Evolutionary conservation across 805 yeast genomes (phyloP).

Genomic region (Komagataella phaffii): DNA sequence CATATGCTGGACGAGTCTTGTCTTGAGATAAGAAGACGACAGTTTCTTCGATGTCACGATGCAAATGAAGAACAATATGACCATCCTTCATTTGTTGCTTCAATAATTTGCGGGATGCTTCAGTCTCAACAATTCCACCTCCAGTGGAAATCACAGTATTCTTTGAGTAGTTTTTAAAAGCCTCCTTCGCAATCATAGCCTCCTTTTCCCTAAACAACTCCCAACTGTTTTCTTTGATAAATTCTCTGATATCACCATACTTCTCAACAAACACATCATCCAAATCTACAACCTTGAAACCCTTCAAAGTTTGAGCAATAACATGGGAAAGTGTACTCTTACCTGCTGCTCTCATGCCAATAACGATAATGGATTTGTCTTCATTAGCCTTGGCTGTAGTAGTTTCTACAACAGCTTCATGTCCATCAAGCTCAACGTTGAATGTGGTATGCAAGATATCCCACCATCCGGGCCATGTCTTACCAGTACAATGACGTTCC

Average conservation of each 20-base stretch:
- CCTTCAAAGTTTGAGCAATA: slow-evolving; percentile 50
- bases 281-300: slow-evolving; percentile 59
- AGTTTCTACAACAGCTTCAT: slow-evolving; percentile 24
- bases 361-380: slow-evolving; percentile 52
- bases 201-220: slow-evolving; percentile 71
- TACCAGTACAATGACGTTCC: slow-evolving; percentile 87
- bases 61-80: slow-evolving; percentile 69
- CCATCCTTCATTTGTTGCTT: slow-evolving; percentile 30
- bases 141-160: slow-evolving; percentile 83
- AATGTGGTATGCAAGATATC: slow-evolving; percentile 68
- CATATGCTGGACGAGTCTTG: slow-evolving; percentile 78
- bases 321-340: slow-evolving; percentile 77
- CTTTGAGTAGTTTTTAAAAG: slow-evolving; percentile 22
- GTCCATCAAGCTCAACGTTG: slow-evolving; percentile 57
- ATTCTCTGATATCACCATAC: slow-evolving; percentile 41
- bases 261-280: slow-evolving; percentile 58
- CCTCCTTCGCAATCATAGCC: slow-evolving; percentile 35
- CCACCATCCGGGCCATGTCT: slow-evolving; percentile 99
- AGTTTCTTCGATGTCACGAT: slow-evolving; percentile 75
- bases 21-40: slow-evolving; percentile 64
- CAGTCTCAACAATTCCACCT: slow-evolving; percentile 86
- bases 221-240: slow-evolving; percentile 67
- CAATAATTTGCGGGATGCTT: slow-evolving; percentile 50
- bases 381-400: slow-evolving; percentile 20
- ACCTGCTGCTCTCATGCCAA: slow-evolving; percentile 99